A percentile compares a stretch with the other conserved stretches of the same genome.
phyloP scores from a whole-genome alignment of 2,329 filamentous ascomycete genomes.

The Byssochlamys sp. region DNA sequence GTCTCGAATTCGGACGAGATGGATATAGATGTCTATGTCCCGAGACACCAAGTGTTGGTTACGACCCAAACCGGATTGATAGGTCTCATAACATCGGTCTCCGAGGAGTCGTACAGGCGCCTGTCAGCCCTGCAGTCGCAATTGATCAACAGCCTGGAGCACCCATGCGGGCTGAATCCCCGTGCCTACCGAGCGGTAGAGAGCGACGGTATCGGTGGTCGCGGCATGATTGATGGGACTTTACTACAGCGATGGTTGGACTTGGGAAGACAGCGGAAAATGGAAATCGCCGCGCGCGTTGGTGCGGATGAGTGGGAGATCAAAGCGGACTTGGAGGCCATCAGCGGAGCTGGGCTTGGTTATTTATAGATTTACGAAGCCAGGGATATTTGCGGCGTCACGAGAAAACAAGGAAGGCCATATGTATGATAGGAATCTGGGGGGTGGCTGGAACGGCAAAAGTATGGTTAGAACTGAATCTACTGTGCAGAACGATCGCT shows the following conservation, averaged over 20 bases:
- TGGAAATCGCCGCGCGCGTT: slow-evolving; percentile 64
- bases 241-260: slow-evolving; percentile 67
- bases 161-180: slow-evolving; percentile 72
- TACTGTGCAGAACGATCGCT: background rate
- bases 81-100: slow-evolving; percentile 64
- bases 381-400: background rate
- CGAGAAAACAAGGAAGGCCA: background rate
- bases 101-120: slow-evolving; percentile 72
- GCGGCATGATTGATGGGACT: slow-evolving; percentile 69
- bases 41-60: slow-evolving; percentile 53
- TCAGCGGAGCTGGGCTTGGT: slow-evolving; percentile 55
- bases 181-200: slow-evolving; percentile 60
- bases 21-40: slow-evolving; percentile 24
- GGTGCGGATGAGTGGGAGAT: slow-evolving; percentile 60
- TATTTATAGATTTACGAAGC: slow-evolving; percentile 21
- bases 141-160: slow-evolving; percentile 64
- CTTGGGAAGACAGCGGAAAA: slow-evolving; percentile 59
- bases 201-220: slow-evolving; percentile 41
- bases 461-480: background rate
- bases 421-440: background rate
- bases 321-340: slow-evolving; percentile 57
- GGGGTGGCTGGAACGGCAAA: background rate
- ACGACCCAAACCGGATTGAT: slow-evolving; percentile 68
- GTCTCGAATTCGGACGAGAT: slow-evolving; percentile 28
- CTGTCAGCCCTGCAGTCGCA: slow-evolving; percentile 73